phyloP scores from a whole-genome alignment of 1,284 basidiomycete genomes.

The Puccinia coronata region DNA sequence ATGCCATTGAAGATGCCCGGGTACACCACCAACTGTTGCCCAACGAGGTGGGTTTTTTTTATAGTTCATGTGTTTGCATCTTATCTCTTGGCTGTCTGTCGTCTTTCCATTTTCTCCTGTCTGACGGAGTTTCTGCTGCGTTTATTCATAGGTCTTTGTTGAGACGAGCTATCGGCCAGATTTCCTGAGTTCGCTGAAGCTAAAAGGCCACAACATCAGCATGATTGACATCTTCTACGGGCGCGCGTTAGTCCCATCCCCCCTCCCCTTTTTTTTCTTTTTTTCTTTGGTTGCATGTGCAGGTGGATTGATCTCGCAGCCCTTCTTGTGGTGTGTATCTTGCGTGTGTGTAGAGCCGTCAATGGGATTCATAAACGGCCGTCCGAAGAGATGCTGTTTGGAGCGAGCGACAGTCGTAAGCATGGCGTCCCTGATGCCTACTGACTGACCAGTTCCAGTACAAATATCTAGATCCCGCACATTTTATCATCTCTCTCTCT shows the following conservation, averaged over 20 bases:
- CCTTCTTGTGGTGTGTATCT: no score
- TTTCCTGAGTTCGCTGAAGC: constrained; percentile 25
- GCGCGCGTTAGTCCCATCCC: constrained; percentile 7
- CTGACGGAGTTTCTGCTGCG: neutral
- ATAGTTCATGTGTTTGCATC: no score
- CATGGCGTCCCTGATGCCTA: constrained; percentile 41
- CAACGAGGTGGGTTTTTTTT: constrained; percentile 52
- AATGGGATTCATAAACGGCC: constrained; percentile 18
- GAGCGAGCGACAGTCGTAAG: constrained; percentile 42
- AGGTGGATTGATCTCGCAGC: no score
- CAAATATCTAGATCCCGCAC: neutral
- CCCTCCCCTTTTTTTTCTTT: neutral
- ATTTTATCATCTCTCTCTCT: neutral
- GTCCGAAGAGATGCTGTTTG: constrained; percentile 20
- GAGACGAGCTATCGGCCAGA: constrained; percentile 42
- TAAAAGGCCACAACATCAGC: constrained; percentile 34
- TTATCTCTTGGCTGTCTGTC: neutral
- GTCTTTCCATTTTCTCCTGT: neutral
- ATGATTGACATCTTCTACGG: constrained; percentile 30
- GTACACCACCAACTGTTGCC: constrained; percentile 91
- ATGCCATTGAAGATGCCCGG: constrained; percentile 80
- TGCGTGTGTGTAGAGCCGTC: constrained; percentile 31
- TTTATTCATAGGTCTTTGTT: constrained; percentile 3
- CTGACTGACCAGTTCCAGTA: neutral
- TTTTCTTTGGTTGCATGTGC: neutral